Percentiles rank a stretch among this genome's conserved stretches.
These are phyloP conservation scores for Firmiana major DNA, from an alignment of 345 rosid species.

Conservation along the genomic window DNA sequence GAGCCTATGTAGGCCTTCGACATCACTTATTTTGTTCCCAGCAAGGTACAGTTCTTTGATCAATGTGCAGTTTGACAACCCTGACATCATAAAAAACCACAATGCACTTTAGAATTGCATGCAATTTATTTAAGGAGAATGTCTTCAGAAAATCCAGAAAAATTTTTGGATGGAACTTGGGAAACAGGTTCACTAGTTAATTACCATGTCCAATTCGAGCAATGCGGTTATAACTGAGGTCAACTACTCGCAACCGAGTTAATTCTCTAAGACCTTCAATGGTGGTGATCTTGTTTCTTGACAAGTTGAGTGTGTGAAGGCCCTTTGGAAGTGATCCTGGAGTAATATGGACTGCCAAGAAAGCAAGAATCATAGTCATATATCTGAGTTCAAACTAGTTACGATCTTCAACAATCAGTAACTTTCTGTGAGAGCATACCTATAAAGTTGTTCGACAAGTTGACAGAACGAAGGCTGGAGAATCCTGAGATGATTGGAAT, in stretches of 20 bases:
- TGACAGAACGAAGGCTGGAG: slow-evolving; percentile 72
- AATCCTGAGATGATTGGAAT: slow-evolving; percentile 66
- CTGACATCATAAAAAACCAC: slow-evolving; percentile 31
- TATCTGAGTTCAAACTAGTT: background rate
- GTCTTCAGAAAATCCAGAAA: background rate
- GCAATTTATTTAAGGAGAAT: background rate
- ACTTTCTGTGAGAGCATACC: slow-evolving; percentile 38
- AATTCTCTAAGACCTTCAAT: slow-evolving; percentile 89
- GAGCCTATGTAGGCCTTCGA: slow-evolving; percentile 89
- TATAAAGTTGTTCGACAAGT: slow-evolving; percentile 74
- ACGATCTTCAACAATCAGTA: background rate
- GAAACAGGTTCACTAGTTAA: background rate
- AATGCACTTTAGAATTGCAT: background rate
- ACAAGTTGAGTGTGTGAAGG: slow-evolving; percentile 65
- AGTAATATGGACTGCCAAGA: slow-evolving; percentile 57
- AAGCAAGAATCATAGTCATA: background rate
- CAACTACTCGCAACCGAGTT: slow-evolving; percentile 63
- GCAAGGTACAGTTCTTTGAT: slow-evolving; percentile 88
- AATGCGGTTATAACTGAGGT: slow-evolving; percentile 91
- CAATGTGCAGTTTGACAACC: slow-evolving; percentile 73
- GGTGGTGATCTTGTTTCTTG: slow-evolving; percentile 73
- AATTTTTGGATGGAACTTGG: background rate
- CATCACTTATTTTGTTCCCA: slow-evolving; percentile 86
- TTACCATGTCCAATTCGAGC: slow-evolving; percentile 89
- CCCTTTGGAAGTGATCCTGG: slow-evolving; percentile 85